Percentiles rank a stretch among this genome's conserved stretches.
Conservation (phyloP, 2,329 filamentous ascomycete genomes). For the Pseudocercospora cruenta region DNA sequence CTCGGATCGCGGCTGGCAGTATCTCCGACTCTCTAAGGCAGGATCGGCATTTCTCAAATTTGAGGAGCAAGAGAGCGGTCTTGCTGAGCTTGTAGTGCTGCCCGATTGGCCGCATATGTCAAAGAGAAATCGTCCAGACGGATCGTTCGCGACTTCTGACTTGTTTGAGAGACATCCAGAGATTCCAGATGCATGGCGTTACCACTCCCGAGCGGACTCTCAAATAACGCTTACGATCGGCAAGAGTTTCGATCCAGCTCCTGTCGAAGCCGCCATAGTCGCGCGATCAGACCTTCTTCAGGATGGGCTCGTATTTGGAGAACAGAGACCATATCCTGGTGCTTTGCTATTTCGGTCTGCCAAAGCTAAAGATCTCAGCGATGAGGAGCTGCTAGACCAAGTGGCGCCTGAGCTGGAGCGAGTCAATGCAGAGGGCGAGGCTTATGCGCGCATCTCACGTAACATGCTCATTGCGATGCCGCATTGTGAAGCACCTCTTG, state of each 20-base stretch:
- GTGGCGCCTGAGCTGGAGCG: conserved; percentile 51
- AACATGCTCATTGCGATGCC: conserved; percentile 57
- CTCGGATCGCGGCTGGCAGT: conserved; percentile 64
- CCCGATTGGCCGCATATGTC: conserved; percentile 62
- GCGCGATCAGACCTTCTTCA: conserved; percentile 49
- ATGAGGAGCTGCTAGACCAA: conserved; percentile 46
- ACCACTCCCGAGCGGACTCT: conserved; percentile 64
- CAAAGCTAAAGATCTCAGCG: conserved; percentile 31
- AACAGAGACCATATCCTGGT: conserved; percentile 60
- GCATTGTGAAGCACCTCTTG: conserved; percentile 43
- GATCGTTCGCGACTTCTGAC: conserved; percentile 66
- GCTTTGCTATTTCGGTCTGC: conserved; percentile 56
- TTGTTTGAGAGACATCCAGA: conserved; percentile 61
- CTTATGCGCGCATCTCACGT: conserved; percentile 55
- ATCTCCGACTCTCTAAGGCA: conserved; percentile 52
- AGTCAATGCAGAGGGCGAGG: conserved; percentile 55
- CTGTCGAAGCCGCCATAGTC: conserved; percentile 60
- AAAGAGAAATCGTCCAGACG: conserved; percentile 61
- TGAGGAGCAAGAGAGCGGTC: conserved; percentile 47
- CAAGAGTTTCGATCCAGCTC: conserved; percentile 70
- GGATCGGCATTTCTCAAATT: conserved; percentile 46
- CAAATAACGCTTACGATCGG: conserved; percentile 66
- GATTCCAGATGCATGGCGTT: conserved; percentile 62
- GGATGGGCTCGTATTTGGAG: conserved; percentile 66
- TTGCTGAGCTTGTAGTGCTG: conserved; percentile 60